Evolutionary conservation across 2,329 filamentous ascomycete species (phyloP), one percentile per base, ranked within the genome.

Genomic region (Fusarium luffae): DNA sequence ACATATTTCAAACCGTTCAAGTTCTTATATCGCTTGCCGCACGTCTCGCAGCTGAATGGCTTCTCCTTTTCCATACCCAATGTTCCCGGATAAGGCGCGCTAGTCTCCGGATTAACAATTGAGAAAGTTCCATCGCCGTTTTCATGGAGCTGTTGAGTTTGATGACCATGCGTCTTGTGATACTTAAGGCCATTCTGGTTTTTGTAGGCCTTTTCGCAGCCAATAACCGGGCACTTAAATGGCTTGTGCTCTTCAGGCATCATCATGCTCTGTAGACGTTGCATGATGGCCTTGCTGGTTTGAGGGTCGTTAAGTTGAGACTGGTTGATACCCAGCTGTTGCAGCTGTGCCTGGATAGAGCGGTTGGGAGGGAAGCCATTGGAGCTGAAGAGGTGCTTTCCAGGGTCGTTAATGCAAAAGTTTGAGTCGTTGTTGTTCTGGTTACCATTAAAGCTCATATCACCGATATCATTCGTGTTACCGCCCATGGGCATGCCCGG

Each of bases 11-110:
- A 88, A 9, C 96, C 96, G 81, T 99, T 99, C 66, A 99, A 82
- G 78, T 99, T 99, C 89, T 99, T 99, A 84, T 99, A 99, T 54
- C 96, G 92, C 85, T 99, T 99, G 75, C 95, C 94, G 78, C 96
- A 99, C 13, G 94, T 92, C 71, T 98, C 94, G 80, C 96, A 99
- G 77, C 94, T 94, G 79, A 98, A 98, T 4, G 96, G 96, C 84
- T 99, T 99, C 84, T 98, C 95, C 80, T 98, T 99, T 82, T 99
- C 96, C 96, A 99, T 99, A n/a, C 96, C 96, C 37, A 97, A 85
- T 2, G 96, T 98, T 32, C 96, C 96, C 0, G 96, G 96, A 71
- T 98, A 99, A 0, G 96, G 96, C 2, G 93, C 89, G 28, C 93
- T 96, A 0, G 96, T 98, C 77, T 97, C 93, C 0, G 96, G 96